Conservation (phyloP, 2,329 filamentous ascomycete genomes). For the Macrophomina pseudophaseolina region DNA sequence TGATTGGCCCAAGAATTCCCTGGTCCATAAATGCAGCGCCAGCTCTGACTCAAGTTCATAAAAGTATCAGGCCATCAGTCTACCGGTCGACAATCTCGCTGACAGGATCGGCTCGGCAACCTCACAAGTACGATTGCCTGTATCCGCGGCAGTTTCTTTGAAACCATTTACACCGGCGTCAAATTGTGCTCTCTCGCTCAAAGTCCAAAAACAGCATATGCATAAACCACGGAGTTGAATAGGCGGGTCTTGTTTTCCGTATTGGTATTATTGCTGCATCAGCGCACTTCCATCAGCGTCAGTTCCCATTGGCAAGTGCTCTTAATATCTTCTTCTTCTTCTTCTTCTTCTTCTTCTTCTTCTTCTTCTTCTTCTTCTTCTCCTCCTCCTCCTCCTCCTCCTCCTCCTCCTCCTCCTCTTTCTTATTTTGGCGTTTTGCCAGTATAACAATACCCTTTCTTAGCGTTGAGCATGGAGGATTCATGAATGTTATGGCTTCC, state of each 20-base stretch:
- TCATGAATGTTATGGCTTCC: not conserved
- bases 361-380: no score
- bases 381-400: no score
- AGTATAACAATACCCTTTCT: not conserved
- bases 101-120: not conserved
- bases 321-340: not conserved
- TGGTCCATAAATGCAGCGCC: slow-evolving; percentile 48
- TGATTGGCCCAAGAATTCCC: slow-evolving; percentile 65
- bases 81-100: not conserved
- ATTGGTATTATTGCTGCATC: not conserved
- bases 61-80: not conserved
- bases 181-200: not conserved
- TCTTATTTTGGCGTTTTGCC: not conserved
- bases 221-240: slow-evolving; percentile 4
- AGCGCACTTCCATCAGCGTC: not conserved
- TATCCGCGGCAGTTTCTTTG: not conserved
- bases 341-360: not conserved
- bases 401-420: no score
- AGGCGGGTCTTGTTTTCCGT: not conserved
- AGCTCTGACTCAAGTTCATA: not conserved
- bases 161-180: not conserved
- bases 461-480: not conserved
- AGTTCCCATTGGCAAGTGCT: not conserved
- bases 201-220: not conserved
- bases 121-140: no score